Conservation (phyloP, 306 rosid species). For the Glycine tomentella region DNA sequence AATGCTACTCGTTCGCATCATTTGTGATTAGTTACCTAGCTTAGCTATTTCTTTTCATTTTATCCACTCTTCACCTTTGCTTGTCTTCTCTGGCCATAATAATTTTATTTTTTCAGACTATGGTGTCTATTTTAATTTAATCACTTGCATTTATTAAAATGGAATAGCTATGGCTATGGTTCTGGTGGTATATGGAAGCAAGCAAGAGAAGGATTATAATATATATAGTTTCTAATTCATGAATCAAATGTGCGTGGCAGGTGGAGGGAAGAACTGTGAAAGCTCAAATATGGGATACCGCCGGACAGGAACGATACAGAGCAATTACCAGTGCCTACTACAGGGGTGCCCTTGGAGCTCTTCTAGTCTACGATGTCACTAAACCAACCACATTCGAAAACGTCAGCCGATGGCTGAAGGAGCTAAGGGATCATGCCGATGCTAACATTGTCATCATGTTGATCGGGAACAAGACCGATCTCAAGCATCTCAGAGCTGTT, state of each 20-base stretch:
- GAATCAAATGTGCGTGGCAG: constrained; percentile 39
- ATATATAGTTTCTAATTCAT: too few relatives aligned
- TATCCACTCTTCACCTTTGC: too few relatives aligned
- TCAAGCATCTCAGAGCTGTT: constrained; percentile 89
- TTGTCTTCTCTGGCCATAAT: too few relatives aligned
- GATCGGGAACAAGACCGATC: constrained; percentile 91
- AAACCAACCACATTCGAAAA: constrained; percentile 92
- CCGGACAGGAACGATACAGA: constrained; percentile 95
- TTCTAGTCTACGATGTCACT: constrained; percentile 82
- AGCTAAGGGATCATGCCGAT: constrained; percentile 93
- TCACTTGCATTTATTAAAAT: too few relatives aligned
- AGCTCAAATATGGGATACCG: constrained; percentile 98
- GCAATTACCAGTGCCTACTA: constrained; percentile 97
- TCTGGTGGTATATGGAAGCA: too few relatives aligned
- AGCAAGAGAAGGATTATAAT: too few relatives aligned
- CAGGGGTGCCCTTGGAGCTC: constrained; percentile 94
- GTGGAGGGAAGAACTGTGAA: constrained; percentile 94
- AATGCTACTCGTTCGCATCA: too few relatives aligned
- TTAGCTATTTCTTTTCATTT: too few relatives aligned
- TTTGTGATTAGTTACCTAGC: too few relatives aligned
- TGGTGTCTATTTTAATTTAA: too few relatives aligned
- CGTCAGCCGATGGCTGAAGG: constrained; percentile 92
- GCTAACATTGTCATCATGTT: constrained; percentile 89
- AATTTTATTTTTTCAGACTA: too few relatives aligned
- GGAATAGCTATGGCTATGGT: too few relatives aligned